Base-by-base conservation (phyloP, 2,329 filamentous ascomycete genomes). In the Aspergillus fijiensis region DNA sequence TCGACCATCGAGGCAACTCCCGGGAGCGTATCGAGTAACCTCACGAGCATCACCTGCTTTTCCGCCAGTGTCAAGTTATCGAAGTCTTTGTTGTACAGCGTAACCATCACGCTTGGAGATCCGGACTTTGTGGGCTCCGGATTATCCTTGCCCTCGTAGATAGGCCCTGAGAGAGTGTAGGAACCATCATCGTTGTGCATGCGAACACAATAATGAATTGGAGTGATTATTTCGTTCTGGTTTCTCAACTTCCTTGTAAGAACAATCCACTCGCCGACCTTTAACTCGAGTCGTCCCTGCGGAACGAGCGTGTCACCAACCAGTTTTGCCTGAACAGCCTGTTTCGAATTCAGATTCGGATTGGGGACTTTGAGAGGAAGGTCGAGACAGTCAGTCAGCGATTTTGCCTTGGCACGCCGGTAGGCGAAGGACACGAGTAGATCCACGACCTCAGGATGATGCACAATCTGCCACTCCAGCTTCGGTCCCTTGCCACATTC, bases 361-460 rank as follows among this genome's bases (percentile, higher is more conserved):
- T 33, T 5, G 11, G 85, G 84, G 5, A 87, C 81, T 52, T 75
- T 79, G 48, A 88, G 69, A 21, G 80, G 80, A 55, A 88, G 79
- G 2, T 86, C 86, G 0, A 87, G 86, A 54, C 87, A 84, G 56
- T 85, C 80, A 39, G 76, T 77, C 27, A 88, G 73, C 14, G 66
- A 62, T 12, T 52, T 63, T 10, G 60, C 59, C 5, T 65, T 67
- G 5, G 87, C 80, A 51, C 86, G 85, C 12, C 78, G 71, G 70
- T 92, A 95, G 72, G 91, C 93, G 70, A 97, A 90, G 73, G 87
- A 93, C 51, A 96, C 77, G 0, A 97, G 82, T 2, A 97, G 81
- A 70, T 97, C 93, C 12, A 96, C 90, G 0, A 96, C 91, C 58
- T 87, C 86, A 1, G 92, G 91, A 70, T 93, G 90, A 12, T 85